Evolutionary conservation across 2,329 filamentous ascomycete species (phyloP), one percentile per base, ranked within the genome.

Genomic region (Aspergillus sp.): DNA sequence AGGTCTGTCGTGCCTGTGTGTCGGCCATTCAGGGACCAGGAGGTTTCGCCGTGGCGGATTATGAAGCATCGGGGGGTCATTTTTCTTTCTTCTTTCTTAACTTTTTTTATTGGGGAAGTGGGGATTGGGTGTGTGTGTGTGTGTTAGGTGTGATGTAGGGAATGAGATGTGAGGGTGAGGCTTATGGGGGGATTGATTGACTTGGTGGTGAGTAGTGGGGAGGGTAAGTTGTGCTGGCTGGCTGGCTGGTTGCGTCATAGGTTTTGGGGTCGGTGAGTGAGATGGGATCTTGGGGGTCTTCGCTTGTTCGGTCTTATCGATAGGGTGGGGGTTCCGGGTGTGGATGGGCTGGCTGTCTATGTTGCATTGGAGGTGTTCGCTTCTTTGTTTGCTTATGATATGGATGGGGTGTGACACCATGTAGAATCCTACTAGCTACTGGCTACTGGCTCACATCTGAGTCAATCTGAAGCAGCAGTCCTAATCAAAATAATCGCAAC

Each of bases 1-100:
- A 98, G 90, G 71, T 98, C 93, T n/a, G 90, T 90, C 27, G 81
- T 83, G 54, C 92, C 90, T 0, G 94, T 98, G 78, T 97, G 91
- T 55, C 87, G 84, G 58, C 92, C 93, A 67, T 89, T 89, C 51
- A 96, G 86, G 5, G 91, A 96, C 93, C 93, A 98, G 81, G 96
- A 92, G 3, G 93, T 98, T 80, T 97, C 92, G 78, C 93, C 94
- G 73, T 97, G 93, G 68, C 93, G 91, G 74, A 92, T 80, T 67
- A 95, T 86, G 80, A 94, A 94, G 73, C 91, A 88, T 56, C 90
- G 85, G 2, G 91, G 90, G 2, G 88, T 86, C 77, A 80, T 77
- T 64, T 47, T 59, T 54, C 50, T 57, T 4, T 13, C 19, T 38
- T 54, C 56, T 44, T 41, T 53, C 51, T 13, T 57, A 52, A 15